phyloP scores from a whole-genome alignment of 176 grass and related monocot genomes.

The Rhynchospora pubera region DNA sequence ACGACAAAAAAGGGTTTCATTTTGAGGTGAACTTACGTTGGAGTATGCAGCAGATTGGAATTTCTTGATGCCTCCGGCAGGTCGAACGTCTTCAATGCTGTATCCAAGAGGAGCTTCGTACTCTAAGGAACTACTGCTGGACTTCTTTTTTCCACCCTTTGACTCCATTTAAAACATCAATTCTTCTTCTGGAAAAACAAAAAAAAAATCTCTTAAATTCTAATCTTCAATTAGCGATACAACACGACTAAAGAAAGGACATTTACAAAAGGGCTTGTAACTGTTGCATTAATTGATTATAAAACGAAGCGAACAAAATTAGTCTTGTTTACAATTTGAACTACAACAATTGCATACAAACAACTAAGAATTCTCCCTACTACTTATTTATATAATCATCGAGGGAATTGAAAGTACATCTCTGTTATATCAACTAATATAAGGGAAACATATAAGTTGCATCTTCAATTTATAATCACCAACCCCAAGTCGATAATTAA shows the following conservation, averaged over 20 bases:
- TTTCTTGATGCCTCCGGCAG: conserved; percentile 39
- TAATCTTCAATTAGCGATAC: background rate
- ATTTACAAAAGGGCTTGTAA: background rate
- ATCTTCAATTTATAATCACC: too few species aligned
- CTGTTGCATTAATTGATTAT: background rate
- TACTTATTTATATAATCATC: background rate
- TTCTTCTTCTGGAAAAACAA: conserved; percentile 21
- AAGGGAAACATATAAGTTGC: too few species aligned
- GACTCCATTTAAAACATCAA: conserved; percentile 40
- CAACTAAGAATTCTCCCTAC: background rate
- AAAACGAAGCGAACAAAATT: background rate
- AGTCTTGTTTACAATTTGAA: background rate
- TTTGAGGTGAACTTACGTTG: conserved; percentile 22
- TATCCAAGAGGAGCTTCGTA: conserved; percentile 43
- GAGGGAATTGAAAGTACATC: background rate
- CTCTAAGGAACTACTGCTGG: conserved; percentile 29
- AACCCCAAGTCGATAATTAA: background rate
- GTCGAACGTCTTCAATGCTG: conserved; percentile 49
- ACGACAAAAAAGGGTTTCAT: background rate
- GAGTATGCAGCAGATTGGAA: conserved; percentile 42
- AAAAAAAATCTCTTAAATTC: background rate
- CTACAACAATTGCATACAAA: background rate
- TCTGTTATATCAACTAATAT: background rate
- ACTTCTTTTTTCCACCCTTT: conserved; percentile 36
- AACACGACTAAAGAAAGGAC: background rate